These are phyloP conservation scores for Claviceps sp. DNA, from an alignment of 2,329 filamentous ascomycete species.

Conservation along the genomic window DNA sequence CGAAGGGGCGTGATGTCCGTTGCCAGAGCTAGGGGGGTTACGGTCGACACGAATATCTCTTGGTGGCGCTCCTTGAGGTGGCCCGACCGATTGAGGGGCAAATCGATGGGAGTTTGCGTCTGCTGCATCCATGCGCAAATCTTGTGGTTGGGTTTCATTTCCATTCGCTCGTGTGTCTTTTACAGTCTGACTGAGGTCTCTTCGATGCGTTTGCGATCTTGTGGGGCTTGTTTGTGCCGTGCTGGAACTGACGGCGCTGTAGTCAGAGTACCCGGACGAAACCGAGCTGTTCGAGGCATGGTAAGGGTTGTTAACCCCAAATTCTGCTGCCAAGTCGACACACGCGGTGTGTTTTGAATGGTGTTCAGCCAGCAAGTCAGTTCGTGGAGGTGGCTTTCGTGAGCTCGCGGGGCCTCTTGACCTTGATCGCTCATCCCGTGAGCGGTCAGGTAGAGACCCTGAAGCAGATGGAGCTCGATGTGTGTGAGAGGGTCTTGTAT, in stretches of 20 bases:
- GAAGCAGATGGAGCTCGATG: conserved; percentile 33
- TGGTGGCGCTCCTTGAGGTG: conserved; percentile 16
- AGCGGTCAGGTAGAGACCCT: conserved; percentile 26
- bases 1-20: not conserved
- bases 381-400: conserved; percentile 38
- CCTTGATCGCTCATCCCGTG: conserved; percentile 21
- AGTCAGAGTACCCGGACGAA: conserved; percentile 50
- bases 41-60: conserved; percentile 10
- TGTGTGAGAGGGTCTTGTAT: conserved; percentile 22
- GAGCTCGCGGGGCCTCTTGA: conserved; percentile 37
- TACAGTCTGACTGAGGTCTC: conserved; percentile 38
- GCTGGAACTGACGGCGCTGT: conserved; percentile 41
- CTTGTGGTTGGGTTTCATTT: conserved; percentile 17
- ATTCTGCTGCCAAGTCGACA: conserved; percentile 46
- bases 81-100: conserved; percentile 14
- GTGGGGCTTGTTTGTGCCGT: conserved; percentile 43
- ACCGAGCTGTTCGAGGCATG: conserved; percentile 51
- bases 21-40: not conserved
- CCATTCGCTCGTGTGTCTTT: conserved; percentile 42
- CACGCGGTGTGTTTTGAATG: conserved; percentile 23
- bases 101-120: conserved; percentile 13
- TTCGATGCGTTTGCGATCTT: conserved; percentile 20
- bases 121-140: conserved; percentile 21
- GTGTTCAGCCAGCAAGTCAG: conserved; percentile 30
- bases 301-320: conserved; percentile 49